Conservation (phyloP, 768 basidiomycete species). For the Tylopilus vinaceipallidus region DNA sequence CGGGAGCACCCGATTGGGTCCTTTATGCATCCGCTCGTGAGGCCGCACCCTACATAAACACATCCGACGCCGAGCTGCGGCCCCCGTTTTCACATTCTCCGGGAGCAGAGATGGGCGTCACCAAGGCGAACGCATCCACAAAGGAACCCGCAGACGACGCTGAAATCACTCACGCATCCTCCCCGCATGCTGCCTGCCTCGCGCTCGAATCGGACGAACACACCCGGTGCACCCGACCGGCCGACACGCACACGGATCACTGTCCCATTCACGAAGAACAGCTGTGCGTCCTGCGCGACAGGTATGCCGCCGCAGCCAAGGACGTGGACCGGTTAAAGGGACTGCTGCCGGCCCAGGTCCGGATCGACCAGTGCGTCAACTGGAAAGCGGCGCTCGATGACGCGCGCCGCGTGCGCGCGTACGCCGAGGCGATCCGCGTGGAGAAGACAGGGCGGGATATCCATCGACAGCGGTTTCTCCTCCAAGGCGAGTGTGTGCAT, state of each 20-base stretch:
- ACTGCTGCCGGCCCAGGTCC: constrained; percentile 18
- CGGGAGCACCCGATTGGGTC: no score
- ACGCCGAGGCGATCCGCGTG: constrained; percentile 32
- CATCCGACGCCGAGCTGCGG: no score
- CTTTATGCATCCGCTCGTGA: no score
- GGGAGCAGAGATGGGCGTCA: no score
- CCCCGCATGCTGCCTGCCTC: no score
- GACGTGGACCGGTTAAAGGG: constrained; percentile 21
- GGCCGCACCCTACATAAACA: no score
- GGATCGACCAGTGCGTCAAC: constrained; percentile 13
- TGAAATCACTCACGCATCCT: no score
- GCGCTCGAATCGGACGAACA: constrained; percentile 26
- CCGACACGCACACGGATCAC: constrained; percentile 13
- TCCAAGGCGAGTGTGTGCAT: constrained; percentile 30
- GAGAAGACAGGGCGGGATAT: constrained; percentile 32
- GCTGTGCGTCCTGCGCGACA: constrained; percentile 21
- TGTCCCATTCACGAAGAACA: constrained; percentile 29
- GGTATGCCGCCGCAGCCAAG: constrained; percentile 29
- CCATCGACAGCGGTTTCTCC: constrained; percentile 33
- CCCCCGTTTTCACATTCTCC: no score
- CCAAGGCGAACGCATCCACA: no score
- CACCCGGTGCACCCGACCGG: constrained; percentile 21
- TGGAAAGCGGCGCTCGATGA: constrained; percentile 17
- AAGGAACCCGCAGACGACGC: no score
- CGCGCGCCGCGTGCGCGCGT: constrained; percentile 22